Base-by-base conservation (phyloP, 352 stramenopile genomes). In the Globisporangium carolinianum region DNA sequence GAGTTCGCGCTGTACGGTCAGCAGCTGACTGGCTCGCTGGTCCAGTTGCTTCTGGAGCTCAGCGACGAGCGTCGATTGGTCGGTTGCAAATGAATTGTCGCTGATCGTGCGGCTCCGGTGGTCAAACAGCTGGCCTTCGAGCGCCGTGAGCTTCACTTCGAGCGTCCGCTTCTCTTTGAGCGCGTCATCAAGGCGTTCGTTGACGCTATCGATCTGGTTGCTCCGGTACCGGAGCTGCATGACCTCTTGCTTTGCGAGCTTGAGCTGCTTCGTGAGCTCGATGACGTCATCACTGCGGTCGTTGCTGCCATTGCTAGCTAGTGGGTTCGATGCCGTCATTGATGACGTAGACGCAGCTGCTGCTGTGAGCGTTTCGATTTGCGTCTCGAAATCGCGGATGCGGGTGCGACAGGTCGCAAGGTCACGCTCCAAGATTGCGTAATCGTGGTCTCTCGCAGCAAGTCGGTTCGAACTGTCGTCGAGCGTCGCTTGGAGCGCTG, bases 161-260 rank as follows among this genome's bases (percentile, higher is more conserved):
- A 92, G 60, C 38, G 82, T 82, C 17, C 82, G 78, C 49, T 92
- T 92, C 58, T 89, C 82, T 60, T 89, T 90, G 17, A 89, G 58
- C n/a, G 76, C 68, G 0, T 86, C 75, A 51, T 92, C 82, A 1
- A 89, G 66, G 45, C 78, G 73, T 45, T 90, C 76, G 47, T 87
- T 62, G 4, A 88, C 69, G 46, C 72, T 85, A 45, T 89, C 82
- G 11, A 89, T 67, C 58, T 88, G 80, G 53, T 92, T 92, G 45
- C 79, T 90, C 38, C 82, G 82, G 68, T 89, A 92, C 0, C 79
- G 82, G 17, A 92, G 74, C 67, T 90, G 78, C 82, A 92, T 92
- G 11, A 87, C 79, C 52, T 92, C 82, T 48, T 92, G 82, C 38
- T 84, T 81, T 6, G 82, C 76, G 14, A 88, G 54, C 57, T 92